Evolutionary conservation across 1,139 yeast species (phyloP), one percentile per base, ranked within the genome.

Genomic region (Suhomyces coccinellae): DNA sequence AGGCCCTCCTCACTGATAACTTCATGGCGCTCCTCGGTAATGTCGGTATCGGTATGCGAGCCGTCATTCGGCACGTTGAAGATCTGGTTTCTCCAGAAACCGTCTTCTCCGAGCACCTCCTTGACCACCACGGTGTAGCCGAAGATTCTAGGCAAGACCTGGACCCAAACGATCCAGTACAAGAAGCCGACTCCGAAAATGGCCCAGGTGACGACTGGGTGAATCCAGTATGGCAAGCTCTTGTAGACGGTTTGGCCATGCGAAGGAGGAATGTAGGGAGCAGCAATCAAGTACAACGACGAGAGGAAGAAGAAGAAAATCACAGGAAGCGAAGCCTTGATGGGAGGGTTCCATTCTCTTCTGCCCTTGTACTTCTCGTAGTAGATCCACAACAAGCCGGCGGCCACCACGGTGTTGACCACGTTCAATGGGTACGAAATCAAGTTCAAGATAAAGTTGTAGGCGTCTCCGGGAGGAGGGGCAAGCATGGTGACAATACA

Each of bases 181-280:
- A 77, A 54, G 22, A 77, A 82, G 51, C 96, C 96, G 47, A 83
- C 63, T 7, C 73, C 87, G 55, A 88, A 85, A 37, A 88, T 74
- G 51, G 85, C 93, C 84, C 90, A 79, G 10, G 95, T 85, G 17
- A 86, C 89, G 41, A 87, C 95, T 58, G 91, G 83, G 63, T 87
- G 95, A 46, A 85, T 76, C 76, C 82, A 88, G 69, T 87, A 88
- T 33, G 95, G 96, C 56, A 86, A 69, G 45, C 62, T 57, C 38
- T 79, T 67, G 73, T 86, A 87, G 47, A 85, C 90, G 40, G 74
- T 72, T 66, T 85, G 86, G 30, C 85, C 87, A 33, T 60, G 70
- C 30, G 74, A 61, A 42, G 95, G 96, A 34, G 95, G 91, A 52
- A 88, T 76, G 62, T 85, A 87, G 44, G 96, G 96, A 37, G 95